Percentiles rank a stretch among this genome's conserved stretches.
Conservation (phyloP, 139 green algal species). For the Parachlorella kessleri region DNA sequence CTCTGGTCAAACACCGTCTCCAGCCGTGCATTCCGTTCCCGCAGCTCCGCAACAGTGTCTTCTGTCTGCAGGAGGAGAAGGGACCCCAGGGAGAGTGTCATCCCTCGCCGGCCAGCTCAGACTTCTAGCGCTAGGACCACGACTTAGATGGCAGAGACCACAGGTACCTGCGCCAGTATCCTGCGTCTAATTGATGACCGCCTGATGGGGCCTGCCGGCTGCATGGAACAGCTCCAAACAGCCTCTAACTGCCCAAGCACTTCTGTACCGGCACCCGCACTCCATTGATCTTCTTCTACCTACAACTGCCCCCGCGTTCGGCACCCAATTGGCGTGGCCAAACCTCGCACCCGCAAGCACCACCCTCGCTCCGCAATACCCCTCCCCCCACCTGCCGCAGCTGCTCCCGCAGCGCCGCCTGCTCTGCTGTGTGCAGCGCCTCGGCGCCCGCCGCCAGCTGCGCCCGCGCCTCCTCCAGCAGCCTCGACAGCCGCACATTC, state of each 20-base stretch:
- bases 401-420: constrained; percentile 9
- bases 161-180: too few relatives aligned
- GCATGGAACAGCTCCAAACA: too few relatives aligned
- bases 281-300: too few relatives aligned
- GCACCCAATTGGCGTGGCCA: background rate
- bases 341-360: background rate
- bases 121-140: too few relatives aligned
- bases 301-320: too few relatives aligned
- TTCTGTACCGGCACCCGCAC: too few relatives aligned
- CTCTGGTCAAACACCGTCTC: constrained; percentile 35
- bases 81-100: background rate
- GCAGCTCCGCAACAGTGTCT: constrained; percentile 4
- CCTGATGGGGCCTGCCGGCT: too few relatives aligned
- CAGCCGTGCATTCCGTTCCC: constrained; percentile 27
- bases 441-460: background rate
- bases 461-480: constrained; percentile 12
- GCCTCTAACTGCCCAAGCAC: too few relatives aligned
- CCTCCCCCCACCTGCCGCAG: background rate
- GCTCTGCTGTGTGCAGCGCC: too few relatives aligned
- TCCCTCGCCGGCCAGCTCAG: too few relatives aligned
- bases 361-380: background rate
- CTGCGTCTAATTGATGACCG: too few relatives aligned
- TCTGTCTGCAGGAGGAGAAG: background rate
- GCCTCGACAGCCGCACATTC: constrained; percentile 51
- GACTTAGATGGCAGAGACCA: too few relatives aligned